These are phyloP conservation scores for Ogataea saltuana DNA, from an alignment of 805 yeast genomes.

Conservation along the genomic window DNA sequence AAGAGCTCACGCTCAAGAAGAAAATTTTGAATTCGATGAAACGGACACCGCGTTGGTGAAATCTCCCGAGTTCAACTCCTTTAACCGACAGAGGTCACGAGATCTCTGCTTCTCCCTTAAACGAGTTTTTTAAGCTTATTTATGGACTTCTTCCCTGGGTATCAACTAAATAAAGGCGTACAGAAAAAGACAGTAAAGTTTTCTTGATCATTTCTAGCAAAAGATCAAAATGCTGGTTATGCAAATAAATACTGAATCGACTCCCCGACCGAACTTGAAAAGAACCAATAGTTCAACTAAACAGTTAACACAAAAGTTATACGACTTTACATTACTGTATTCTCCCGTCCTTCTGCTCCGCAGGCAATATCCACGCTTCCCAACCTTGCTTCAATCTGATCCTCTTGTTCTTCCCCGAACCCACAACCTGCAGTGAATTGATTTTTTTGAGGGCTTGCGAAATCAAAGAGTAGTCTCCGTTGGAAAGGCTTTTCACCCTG, in stretches of 20 bases:
- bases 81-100: constrained; percentile 26
- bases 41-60: constrained; percentile 19
- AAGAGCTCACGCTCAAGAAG: constrained; percentile 2
- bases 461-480: constrained; percentile 49
- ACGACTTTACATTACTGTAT: constrained; percentile 3
- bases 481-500: constrained; percentile 61
- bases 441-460: constrained; percentile 31
- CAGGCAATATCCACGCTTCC: constrained; percentile 69
- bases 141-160: no score
- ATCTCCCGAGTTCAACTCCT: constrained; percentile 23
- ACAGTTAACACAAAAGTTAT: background rate
- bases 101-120: constrained; percentile 26
- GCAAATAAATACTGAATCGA: no score
- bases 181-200: background rate
- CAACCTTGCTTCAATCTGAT: constrained; percentile 60
- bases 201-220: background rate
- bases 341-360: constrained; percentile 38
- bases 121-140: constrained; percentile 21
- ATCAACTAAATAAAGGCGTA: background rate
- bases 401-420: constrained; percentile 38
- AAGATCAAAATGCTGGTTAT: background rate
- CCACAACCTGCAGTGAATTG: constrained; percentile 34
- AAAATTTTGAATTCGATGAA: constrained; percentile 4
- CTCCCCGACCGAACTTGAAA: no score
- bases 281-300: background rate